A percentile compares a stretch with the other conserved stretches of the same genome.
Evolutionary conservation across 1,284 basidiomycete genomes (phyloP).

Genomic region (Laetiporus sulphureus): DNA sequence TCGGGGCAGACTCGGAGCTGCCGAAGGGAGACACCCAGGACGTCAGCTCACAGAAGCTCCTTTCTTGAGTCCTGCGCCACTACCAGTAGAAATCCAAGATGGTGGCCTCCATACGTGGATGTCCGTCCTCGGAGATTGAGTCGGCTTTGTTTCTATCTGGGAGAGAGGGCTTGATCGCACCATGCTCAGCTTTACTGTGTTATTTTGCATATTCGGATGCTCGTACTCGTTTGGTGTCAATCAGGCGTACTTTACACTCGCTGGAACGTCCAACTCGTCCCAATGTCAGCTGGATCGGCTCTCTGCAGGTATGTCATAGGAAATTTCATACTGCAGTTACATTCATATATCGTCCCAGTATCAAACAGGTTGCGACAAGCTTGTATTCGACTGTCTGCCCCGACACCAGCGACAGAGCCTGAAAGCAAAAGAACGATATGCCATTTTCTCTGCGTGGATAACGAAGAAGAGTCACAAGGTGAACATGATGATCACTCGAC

Average conservation of each 20-base stretch:
- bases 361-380: too few relatives aligned
- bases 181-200: slow-evolving; percentile 24
- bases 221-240: slow-evolving; percentile 39
- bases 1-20: too few relatives aligned
- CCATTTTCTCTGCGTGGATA: too few relatives aligned
- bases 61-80: too few relatives aligned
- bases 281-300: slow-evolving; percentile 37
- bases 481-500: too few relatives aligned
- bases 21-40: too few relatives aligned
- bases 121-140: background rate
- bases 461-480: too few relatives aligned
- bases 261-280: slow-evolving; percentile 21
- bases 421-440: too few relatives aligned
- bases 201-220: slow-evolving; percentile 37
- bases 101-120: background rate
- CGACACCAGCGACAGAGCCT: too few relatives aligned
- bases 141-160: background rate
- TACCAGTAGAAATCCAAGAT: background rate
- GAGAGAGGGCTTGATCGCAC: background rate
- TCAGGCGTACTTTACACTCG: slow-evolving; percentile 37
- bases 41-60: too few relatives aligned
- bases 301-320: slow-evolving; percentile 23
- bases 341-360: background rate
- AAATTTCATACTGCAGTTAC: background rate
- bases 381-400: too few relatives aligned